Evolutionary conservation across 1,139 yeast genomes (phyloP).

Genomic region (Kurtzmaniella quercitrusa): DNA sequence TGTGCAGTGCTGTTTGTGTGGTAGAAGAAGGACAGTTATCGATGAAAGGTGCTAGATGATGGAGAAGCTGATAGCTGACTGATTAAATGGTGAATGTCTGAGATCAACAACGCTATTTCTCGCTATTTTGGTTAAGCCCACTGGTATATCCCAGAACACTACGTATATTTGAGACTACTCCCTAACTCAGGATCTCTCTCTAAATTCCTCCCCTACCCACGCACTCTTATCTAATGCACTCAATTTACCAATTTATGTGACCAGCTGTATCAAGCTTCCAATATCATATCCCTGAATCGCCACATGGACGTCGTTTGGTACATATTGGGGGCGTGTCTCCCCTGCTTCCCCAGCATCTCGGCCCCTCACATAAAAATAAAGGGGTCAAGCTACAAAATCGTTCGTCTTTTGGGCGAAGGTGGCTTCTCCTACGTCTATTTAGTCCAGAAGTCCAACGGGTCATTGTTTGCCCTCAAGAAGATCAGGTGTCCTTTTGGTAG

Average conservation of each 20-base stretch:
- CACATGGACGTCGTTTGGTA: slow-evolving; percentile 24
- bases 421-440: slow-evolving; percentile 88
- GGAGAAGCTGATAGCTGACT: too few species aligned
- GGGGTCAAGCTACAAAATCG: slow-evolving; percentile 48
- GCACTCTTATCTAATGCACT: neutral
- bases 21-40: too few species aligned
- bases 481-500: slow-evolving; percentile 86
- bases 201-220: neutral
- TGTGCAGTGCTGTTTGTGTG: neutral
- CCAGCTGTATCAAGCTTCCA: neutral
- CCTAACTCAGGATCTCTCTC: too few species aligned
- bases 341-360: slow-evolving; percentile 39
- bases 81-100: too few species aligned
- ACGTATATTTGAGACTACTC: neutral
- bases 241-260: neutral
- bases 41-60: too few species aligned
- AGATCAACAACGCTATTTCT: too few species aligned
- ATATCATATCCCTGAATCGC: neutral
- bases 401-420: slow-evolving; percentile 79
- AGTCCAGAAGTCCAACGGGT: slow-evolving; percentile 45
- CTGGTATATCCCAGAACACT: neutral
- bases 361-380: slow-evolving; percentile 51
- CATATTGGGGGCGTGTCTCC: slow-evolving; percentile 29
- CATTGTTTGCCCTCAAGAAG: slow-evolving; percentile 72
- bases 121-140: too few species aligned